Conservation (phyloP, 345 rosid species). For the Gossypioides kirkii region DNA sequence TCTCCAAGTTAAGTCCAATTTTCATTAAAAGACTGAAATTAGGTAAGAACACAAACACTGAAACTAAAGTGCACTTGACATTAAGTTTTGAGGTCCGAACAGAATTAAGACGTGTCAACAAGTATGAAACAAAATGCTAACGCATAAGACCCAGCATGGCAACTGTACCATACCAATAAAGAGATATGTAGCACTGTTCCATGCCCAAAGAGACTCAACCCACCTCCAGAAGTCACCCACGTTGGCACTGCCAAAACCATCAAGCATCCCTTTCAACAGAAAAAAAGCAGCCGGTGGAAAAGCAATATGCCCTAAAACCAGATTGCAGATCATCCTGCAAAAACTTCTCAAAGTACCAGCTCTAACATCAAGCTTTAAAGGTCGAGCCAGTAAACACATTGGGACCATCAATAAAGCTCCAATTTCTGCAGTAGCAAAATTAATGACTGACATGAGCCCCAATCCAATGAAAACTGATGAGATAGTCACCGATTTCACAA, state of each 20-base stretch:
- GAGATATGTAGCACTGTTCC: slow-evolving; percentile 95
- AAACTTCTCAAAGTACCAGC: slow-evolving; percentile 33
- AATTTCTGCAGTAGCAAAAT: slow-evolving; percentile 85
- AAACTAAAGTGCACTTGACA: slow-evolving; percentile 10
- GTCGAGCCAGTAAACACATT: slow-evolving; percentile 64
- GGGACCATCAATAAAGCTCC: slow-evolving; percentile 85
- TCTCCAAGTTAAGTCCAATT: background rate
- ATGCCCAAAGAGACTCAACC: slow-evolving; percentile 80
- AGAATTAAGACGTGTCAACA: slow-evolving; percentile 41
- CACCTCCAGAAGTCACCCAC: slow-evolving; percentile 79
- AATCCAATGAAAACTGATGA: slow-evolving; percentile 73
- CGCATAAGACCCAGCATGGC: slow-evolving; percentile 60
- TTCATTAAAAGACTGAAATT: background rate
- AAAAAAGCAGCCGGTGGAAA: slow-evolving; percentile 68
- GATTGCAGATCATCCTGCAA: slow-evolving; percentile 43
- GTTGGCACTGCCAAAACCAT: slow-evolving; percentile 36
- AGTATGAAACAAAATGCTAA: slow-evolving; percentile 56
- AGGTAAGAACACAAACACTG: background rate
- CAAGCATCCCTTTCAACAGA: slow-evolving; percentile 37
- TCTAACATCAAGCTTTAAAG: slow-evolving; percentile 50
- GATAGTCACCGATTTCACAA: slow-evolving; percentile 80
- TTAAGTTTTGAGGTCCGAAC: background rate
- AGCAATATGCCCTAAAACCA: slow-evolving; percentile 38
- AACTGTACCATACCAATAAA: slow-evolving; percentile 79
- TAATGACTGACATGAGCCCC: slow-evolving; percentile 82